Evolutionary conservation across 768 basidiomycete species (phyloP), one percentile per base, ranked within the genome.

Genomic region (Zangia roseola): DNA sequence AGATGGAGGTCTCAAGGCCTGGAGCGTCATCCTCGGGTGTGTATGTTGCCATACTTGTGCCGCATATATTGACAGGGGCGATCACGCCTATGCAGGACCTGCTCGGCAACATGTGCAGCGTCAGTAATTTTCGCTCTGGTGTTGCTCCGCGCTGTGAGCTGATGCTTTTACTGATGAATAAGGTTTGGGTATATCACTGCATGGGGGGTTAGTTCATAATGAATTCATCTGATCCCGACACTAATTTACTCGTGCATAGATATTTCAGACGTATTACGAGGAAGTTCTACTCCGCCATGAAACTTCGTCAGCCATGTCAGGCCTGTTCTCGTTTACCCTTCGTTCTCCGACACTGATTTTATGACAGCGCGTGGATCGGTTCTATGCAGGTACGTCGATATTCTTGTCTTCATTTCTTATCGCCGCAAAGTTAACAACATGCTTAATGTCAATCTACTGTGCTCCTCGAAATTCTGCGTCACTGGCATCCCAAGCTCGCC

Each of bases 191-290:
- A 82, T 51, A 79, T 86, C 4, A 88, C 86, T 56, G 77, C 83
- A 0, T 88, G 85, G 84, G 86, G 88, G 41, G 87, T 84, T 58
- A 67, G 62, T 36, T 80, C 73, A 10, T 28, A 16, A 23, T 23
- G 9, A 8, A 7, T 43, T 35, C 41, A n/a, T n/a, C n/a, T n/a
- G n/a, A n/a, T 21, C 13, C 5, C 17, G 28, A 4, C 8, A 4
- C 30, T 34, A 17, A 17, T 24, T 56, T 12, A 53, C 35, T 24
- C 19, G 21, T 10, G 37, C 0, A n/a, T 45, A 88, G 86, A 74
- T 82, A 20, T 89, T 89, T 61, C 88, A 91, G 73, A 75, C 74
- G 7, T 86, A 87, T 59, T 89, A 91, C 53, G 73, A 86, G 55
- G 66, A 75, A 28, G 74, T 70, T 2, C 17, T 84, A 5, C 70